Base-by-base conservation (phyloP, 2,329 filamentous ascomycete species). In the Penicillium verrucosum region DNA sequence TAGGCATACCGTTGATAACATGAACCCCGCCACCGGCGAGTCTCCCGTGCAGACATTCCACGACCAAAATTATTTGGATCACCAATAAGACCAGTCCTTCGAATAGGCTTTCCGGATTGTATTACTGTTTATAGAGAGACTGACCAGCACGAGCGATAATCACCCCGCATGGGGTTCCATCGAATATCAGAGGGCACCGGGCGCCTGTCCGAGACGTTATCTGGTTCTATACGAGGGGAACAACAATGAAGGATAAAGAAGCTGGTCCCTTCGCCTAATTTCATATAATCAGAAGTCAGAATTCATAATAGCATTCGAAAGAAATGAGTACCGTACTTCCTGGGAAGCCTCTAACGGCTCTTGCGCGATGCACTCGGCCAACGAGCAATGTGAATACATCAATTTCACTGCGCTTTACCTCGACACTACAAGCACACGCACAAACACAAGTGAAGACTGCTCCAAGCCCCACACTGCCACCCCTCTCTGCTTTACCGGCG, bases 401-500 rank as follows among this genome's bases (percentile, higher is more conserved):
- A 3, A 42, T 16, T 7, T 2, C 41, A 29, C 30, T 60, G 27
- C 60, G 64, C 16, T 62, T 55, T n/a, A 58, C 47, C 8, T 67
- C 64, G 18, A 65, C 63, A 12, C 45, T 66, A 10, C 51, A 62
- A 43, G 51, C 57, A 3, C 37, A 56, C n/a, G 55, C 58, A 18
- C 54, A 58, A 18, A 12, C 57, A 18, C 54, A 58, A 23, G 29
- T n/a, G 2, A 65, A 59, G 34, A 29, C 42, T 12, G 30, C 34
- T 9, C 10, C 51, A 5, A 43, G 45, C 43, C 14, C 49, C 16
- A 10, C 45, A 29, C 34, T 57, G 4, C 60, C 64, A 44, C 68
- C 70, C 18, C 60, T 72, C 1, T 61, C 67, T 7, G 60, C 55
- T 23, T 63, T 79, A 5, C 70, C 77, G 0, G 71, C 69, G 1